phyloP scores from a whole-genome alignment of 169 alveolate species.

The Eimeria necatrix region DNA sequence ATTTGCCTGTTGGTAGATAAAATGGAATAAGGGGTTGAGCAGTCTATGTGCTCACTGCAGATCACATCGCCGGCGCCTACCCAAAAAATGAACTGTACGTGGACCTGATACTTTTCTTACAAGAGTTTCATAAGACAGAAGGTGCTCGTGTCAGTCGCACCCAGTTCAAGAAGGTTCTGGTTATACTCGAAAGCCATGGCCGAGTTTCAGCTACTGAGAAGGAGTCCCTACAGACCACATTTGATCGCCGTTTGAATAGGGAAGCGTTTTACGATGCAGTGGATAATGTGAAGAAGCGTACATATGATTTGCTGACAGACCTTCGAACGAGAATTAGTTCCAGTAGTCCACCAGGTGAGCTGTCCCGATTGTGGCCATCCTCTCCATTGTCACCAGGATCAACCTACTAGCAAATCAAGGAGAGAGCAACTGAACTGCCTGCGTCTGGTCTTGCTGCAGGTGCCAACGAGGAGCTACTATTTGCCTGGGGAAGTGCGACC shows the following conservation, averaged over 20 bases:
- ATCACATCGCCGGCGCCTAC: slow-evolving; percentile 27
- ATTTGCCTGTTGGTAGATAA: too few species aligned
- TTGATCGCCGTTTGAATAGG: not conserved
- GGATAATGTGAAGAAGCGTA: slow-evolving; percentile 15
- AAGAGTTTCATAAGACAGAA: slow-evolving; percentile 21
- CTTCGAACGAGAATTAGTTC: not conserved
- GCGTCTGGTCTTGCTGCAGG: slow-evolving; percentile 1
- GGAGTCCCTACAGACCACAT: slow-evolving; percentile 47
- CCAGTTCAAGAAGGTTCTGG: slow-evolving; percentile 35
- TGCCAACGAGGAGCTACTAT: not conserved
- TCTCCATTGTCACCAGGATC: not conserved
- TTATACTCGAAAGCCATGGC: slow-evolving; percentile 16
- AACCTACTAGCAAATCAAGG: not conserved
- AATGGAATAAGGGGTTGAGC: too few species aligned
- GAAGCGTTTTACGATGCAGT: slow-evolving; percentile 44
- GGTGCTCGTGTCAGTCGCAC: slow-evolving; percentile 39
- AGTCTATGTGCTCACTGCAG: slow-evolving; percentile 1
- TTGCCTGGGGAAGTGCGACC: slow-evolving; percentile 73
- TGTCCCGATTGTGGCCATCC: not conserved
- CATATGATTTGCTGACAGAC: not conserved
- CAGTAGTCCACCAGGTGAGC: slow-evolving; percentile 13
- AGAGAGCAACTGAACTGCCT: too few species aligned
- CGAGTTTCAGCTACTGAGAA: not conserved
- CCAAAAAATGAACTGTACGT: slow-evolving; percentile 61
- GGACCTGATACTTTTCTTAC: slow-evolving; percentile 20